Evolutionary conservation across 2,329 filamentous ascomycete genomes (phyloP).

Genomic region (Alternaria sp.): DNA sequence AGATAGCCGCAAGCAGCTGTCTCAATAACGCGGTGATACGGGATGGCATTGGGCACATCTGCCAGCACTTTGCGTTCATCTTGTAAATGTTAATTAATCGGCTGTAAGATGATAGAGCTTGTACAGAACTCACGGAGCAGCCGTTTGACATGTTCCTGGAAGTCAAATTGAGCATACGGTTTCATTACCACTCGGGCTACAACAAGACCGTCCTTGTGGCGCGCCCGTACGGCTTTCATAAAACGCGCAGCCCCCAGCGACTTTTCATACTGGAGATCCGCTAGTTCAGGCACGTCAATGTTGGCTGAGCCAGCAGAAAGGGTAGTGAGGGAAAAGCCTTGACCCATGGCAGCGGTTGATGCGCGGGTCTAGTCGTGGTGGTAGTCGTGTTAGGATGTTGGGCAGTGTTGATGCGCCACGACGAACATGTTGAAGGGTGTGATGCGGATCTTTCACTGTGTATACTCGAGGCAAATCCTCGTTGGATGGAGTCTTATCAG

Average conservation of each 20-base stretch:
- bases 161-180: slow-evolving; percentile 81
- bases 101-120: too few relatives aligned
- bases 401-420: slow-evolving; percentile 35
- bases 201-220: slow-evolving; percentile 88
- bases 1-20: slow-evolving; percentile 92
- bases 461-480: neutral
- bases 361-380: slow-evolving; percentile 14
- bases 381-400: slow-evolving; percentile 27
- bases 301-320: slow-evolving; percentile 90
- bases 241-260: slow-evolving; percentile 91
- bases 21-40: slow-evolving; percentile 90
- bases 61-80: slow-evolving; percentile 81
- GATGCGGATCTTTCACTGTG: neutral
- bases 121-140: slow-evolving; percentile 70
- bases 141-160: slow-evolving; percentile 79
- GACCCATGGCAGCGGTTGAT: slow-evolving; percentile 73
- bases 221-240: slow-evolving; percentile 94
- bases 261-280: slow-evolving; percentile 90
- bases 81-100: slow-evolving; percentile 48
- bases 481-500: neutral
- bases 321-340: slow-evolving; percentile 93
- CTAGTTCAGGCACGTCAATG: slow-evolving; percentile 91
- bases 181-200: slow-evolving; percentile 96
- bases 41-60: slow-evolving; percentile 88
- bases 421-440: slow-evolving; percentile 38